Evolutionary conservation across 352 stramenopile species (phyloP), one percentile per base, ranked within the genome.

Genomic region (Thalassiosira hispida): DNA sequence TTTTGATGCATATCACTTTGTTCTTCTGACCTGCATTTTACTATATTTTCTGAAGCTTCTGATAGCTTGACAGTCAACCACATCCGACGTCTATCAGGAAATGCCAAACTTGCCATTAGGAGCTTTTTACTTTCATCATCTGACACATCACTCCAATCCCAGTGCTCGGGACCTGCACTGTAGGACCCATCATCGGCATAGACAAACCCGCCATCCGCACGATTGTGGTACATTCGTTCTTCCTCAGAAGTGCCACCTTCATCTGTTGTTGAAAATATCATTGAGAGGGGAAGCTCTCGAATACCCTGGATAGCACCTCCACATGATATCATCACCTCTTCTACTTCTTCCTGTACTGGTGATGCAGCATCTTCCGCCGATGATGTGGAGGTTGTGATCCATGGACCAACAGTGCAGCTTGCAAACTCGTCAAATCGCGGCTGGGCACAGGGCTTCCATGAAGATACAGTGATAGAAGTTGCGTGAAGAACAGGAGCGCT

Each of bases 261-360:
- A 20, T 69, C 47, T n/a, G 72, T 29, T 56, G 25, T 57, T 29
- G 11, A 1, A 69, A 64, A 69, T 47, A 65, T 29, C 16, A 64
- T 14, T 22, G 51, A 31, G 42, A 79, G 47, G n/a, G 57, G 22
- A 42, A 79, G 47, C 61, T 91, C 85, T 57, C 73, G 64, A 29
- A 91, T 84, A 1, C 85, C 85, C 63, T 91, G 85, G 0, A 91
- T 77, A 18, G 85, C 85, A 40, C 85, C 85, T 42, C 85, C 82
- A 66, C 85, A 90, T n/a, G 71, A 84, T 68, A 82, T 71, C 85
- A 91, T 91, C 1, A 91, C 85, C 73, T 91, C 85, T 70, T 90
- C 76, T 6, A 90, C 80, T 20, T 81, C 56, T 47, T 68, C 25
- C 20, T 57, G 55, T 40, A 11, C 11, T 14, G 40, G 40, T 27